Evolutionary conservation across 1,284 basidiomycete species (phyloP), one percentile per base, ranked within the genome.

Genomic region (Gymnopus androsaceus): DNA sequence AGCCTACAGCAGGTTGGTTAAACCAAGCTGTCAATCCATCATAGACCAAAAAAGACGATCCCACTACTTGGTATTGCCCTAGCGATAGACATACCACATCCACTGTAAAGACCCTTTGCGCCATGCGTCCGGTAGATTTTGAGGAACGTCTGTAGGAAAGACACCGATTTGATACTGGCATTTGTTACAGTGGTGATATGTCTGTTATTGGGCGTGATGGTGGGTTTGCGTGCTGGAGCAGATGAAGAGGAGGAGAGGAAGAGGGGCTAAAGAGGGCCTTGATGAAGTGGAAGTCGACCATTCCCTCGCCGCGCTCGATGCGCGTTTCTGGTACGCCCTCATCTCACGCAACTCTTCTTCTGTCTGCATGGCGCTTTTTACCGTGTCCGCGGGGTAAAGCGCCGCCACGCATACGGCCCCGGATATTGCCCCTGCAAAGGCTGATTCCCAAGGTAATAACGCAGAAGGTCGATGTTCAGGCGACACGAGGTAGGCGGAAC

Each of bases 291-390:
- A 44, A 31, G 53, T 51, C 19, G 61, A 56, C 47, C 58, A 59
- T 36, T 60, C 50, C 38, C 54, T 58, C 8, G 59, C 60, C 17
- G 60, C 59, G 44, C 54, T 52, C 17, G 56, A 59, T 31, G 49
- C 50, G 34, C 50, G 63, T 30, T 51, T 57, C 33, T 67, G 67
- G 37, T 53, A 54, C 5, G 60, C 55, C 23, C 48, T 36, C 48
- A 50, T 38, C 23, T 50, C 48, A 14, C 87, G 75, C 55, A 95
- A 77, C 72, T 95, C 92, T 54, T 87, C 87, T 64, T 86, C 87
- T 0, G 94, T 96, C 75, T 96, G 94, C 70, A 95, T 90, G 30
- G 89, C 84, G 58, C 87, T 90, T 74, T 96, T 96, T 66, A 95
- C 85, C 25, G 87, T 87, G 72, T 96, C 94, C 15, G 92, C 93